Evolutionary conservation across 2,329 filamentous ascomycete genomes (phyloP), one percentile per base, ranked within the genome.

Genomic region (Fusarium anguioides): DNA sequence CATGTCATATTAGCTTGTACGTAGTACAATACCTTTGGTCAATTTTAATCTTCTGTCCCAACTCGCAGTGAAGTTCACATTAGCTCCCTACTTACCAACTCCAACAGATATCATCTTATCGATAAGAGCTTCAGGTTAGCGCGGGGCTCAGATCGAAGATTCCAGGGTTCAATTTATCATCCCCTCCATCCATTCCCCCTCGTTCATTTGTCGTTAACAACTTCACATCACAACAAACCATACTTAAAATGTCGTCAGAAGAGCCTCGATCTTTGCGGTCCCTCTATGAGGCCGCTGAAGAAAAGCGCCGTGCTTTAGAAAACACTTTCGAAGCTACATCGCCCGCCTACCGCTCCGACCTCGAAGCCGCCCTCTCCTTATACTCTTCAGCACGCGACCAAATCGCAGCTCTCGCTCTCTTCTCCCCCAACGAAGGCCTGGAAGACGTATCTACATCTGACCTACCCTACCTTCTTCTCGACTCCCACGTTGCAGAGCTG

Each of bases 391-490:
- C 92, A 77, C 83, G 91, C 59, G 82, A 87, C 60, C 86, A 92
- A 55, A 87, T 92, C 66, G 83, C 87, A 68, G 84, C 88, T 60
- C 83, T 96, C 24, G 90, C 92, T 1, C 83, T 99, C 51, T 98
- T 98, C 85, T 97, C 93, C 70, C 84, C 89, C 33, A 99, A 99
- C 79, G 96, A 99, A 78, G 86, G 87, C 1, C 79, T 95, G 36
- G 96, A 99, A 64, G 96, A 99, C 80, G 82, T 97, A 29, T 83
- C 92, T 15, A 96, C 95, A 2, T 84, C 86, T n/a, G 90, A 97
- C 74, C 81, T 99, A 29, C 93, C 93, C 80, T 97, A 95, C 77
- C 85, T 99, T 63, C 85, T 93, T 21, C 86, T 94, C 64, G 86
- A 91, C 77, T 93, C 90, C 77, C 87, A 90, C 73, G 82, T 96